Evolutionary conservation across 164 flowering plant species (phyloP).

Genomic region (Piper longum): DNA sequence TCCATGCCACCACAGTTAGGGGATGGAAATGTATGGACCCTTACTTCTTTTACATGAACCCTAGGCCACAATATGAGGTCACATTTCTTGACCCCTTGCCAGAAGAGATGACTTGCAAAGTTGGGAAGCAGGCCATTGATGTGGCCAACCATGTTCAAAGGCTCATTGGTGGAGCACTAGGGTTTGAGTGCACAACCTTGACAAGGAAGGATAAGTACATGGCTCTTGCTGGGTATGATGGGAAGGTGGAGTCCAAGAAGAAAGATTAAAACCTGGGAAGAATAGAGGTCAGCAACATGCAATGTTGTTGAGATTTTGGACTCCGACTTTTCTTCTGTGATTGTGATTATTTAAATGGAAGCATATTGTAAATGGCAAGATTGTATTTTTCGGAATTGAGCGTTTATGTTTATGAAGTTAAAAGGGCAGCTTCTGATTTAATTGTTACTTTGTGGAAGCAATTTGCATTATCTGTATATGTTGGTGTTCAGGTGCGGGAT

Average conservation of each 20-base stretch:
- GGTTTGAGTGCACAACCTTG: conserved; percentile 49
- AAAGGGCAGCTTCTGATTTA: no score
- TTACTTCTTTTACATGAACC: conserved; percentile 62
- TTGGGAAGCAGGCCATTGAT: conserved; percentile 39
- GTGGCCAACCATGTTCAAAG: conserved; percentile 61
- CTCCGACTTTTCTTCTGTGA: no score
- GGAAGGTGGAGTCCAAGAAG: conserved; percentile 2
- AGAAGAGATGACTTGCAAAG: conserved; percentile 20
- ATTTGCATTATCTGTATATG: no score
- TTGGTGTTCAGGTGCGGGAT: no score
- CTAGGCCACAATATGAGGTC: conserved; percentile 49
- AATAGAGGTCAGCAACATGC: no score
- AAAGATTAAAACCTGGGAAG: neutral
- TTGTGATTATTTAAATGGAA: no score
- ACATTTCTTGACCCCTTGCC: conserved; percentile 51
- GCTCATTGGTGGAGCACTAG: conserved; percentile 37
- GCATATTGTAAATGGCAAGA: no score
- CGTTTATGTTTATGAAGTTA: no score
- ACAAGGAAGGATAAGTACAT: conserved; percentile 59
- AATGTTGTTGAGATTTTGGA: no score
- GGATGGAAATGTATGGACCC: conserved; percentile 64
- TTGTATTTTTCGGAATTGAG: no score
- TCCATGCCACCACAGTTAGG: conserved; percentile 64
- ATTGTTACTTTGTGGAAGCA: no score
- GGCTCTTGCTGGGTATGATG: conserved; percentile 3